Percentiles rank a stretch among this genome's conserved stretches.
Conservation (phyloP, 169 alveolate genomes). For the Perkinsus chesapeaki region DNA sequence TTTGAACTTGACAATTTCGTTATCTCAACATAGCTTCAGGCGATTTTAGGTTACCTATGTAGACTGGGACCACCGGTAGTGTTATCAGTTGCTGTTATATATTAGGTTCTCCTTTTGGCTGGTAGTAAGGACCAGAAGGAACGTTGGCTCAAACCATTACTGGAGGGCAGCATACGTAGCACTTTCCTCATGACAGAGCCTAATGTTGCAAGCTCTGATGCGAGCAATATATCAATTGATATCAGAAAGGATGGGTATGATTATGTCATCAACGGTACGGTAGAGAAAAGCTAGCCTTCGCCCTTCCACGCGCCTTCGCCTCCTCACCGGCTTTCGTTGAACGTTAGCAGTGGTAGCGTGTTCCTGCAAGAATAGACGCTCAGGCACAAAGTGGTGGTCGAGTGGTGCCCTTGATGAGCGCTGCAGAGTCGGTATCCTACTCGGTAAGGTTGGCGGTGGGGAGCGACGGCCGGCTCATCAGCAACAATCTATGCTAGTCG, state of each 20-base stretch:
- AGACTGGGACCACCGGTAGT: no score
- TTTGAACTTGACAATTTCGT: no score
- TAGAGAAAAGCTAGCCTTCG: no score
- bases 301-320: no score
- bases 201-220: slow-evolving; percentile 47
- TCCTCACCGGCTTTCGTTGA: not conserved
- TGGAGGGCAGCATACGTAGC: slow-evolving; percentile 39
- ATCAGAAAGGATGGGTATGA: slow-evolving; percentile 22
- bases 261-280: slow-evolving; percentile 38
- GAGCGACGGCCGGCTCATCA: slow-evolving; percentile 12
- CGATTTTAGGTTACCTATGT: no score
- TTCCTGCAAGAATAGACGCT: not conserved
- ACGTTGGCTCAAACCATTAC: slow-evolving; percentile 43
- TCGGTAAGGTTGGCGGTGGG: slow-evolving; percentile 26
- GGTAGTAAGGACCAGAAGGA: slow-evolving; percentile 40
- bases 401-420: slow-evolving; percentile 49
- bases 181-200: slow-evolving; percentile 59
- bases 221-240: slow-evolving; percentile 38
- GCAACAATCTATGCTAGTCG: slow-evolving; percentile 40
- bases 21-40: no score
- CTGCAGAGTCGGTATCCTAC: slow-evolving; percentile 36
- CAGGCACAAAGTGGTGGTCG: slow-evolving; percentile 45
- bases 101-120: not conserved
- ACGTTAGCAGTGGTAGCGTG: not conserved
- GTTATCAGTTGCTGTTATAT: not conserved